Evolutionary conservation across 2,329 filamentous ascomycete genomes (phyloP).

Genomic region (Microsporum canis): DNA sequence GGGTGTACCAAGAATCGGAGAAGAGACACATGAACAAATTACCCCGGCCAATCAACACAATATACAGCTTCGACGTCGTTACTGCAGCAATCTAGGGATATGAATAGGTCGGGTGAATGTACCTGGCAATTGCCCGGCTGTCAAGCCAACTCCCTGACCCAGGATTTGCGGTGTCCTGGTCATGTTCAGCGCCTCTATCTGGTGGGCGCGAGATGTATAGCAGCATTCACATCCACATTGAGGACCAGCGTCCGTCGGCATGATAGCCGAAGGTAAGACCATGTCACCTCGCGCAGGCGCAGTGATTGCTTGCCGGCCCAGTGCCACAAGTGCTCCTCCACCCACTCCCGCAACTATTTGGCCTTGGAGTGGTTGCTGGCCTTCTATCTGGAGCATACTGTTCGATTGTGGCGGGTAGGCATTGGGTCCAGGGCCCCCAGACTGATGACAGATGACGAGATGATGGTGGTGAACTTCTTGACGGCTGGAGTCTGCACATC

Average conservation of each 20-base stretch:
- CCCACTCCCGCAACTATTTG: neutral
- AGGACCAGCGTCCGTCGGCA: neutral
- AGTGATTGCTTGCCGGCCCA: neutral
- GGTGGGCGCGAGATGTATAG: neutral
- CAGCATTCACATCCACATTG: neutral
- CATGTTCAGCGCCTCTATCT: neutral
- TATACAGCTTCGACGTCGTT: neutral
- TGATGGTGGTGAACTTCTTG: constrained; percentile 1
- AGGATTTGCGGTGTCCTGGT: neutral
- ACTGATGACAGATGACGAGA: neutral
- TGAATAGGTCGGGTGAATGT: neutral
- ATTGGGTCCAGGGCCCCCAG: neutral
- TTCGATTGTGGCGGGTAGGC: neutral
- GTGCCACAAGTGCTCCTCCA: neutral
- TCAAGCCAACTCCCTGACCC: neutral
- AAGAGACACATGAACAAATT: neutral
- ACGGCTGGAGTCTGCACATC: neutral
- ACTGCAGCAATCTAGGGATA: neutral
- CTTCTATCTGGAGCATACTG: neutral
- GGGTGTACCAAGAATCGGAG: neutral
- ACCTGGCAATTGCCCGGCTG: neutral
- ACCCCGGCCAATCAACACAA: neutral
- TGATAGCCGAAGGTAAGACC: neutral
- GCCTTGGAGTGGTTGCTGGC: neutral
- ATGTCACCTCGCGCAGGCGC: neutral